A percentile compares a stretch with the other conserved stretches of the same genome.
Conservation (phyloP, 306 rosid genomes). For the Cotoneaster glaucophyllus region DNA sequence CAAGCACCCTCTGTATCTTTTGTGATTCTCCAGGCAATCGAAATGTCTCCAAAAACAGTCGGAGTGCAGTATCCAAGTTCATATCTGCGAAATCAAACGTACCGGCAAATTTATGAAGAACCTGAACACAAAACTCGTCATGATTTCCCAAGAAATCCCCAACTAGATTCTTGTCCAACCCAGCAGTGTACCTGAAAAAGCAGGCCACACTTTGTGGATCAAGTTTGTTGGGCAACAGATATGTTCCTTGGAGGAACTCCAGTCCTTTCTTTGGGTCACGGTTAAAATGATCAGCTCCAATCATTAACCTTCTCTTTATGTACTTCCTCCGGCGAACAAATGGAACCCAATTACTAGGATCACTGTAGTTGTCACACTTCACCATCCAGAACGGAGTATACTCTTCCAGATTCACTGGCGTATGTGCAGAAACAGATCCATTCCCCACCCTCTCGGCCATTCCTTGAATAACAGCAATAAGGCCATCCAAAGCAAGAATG, state of each 20-base stretch:
- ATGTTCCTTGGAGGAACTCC: slow-evolving; percentile 96
- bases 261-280: slow-evolving; percentile 99
- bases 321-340: slow-evolving; percentile 83
- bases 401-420: slow-evolving; percentile 72
- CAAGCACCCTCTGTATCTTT: slow-evolving; percentile 97
- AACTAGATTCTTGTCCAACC: slow-evolving; percentile 96
- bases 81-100: slow-evolving; percentile 97
- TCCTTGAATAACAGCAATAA: slow-evolving; percentile 91
- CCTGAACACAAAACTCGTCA: slow-evolving; percentile 96
- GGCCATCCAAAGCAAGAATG: slow-evolving; percentile 92
- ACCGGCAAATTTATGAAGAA: slow-evolving; percentile 96
- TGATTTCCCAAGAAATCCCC: slow-evolving; percentile 97
- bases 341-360: slow-evolving; percentile 86
- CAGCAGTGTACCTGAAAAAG: slow-evolving; percentile 97
- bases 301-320: slow-evolving; percentile 93
- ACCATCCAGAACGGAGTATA: slow-evolving; percentile 97
- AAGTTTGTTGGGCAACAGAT: slow-evolving; percentile 96
- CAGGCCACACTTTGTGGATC: slow-evolving; percentile 99
- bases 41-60: slow-evolving; percentile 88
- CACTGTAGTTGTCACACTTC: slow-evolving; percentile 79
- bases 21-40: slow-evolving; percentile 98
- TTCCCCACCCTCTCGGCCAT: slow-evolving; percentile 90
- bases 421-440: slow-evolving; percentile 57
- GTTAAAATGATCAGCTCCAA: slow-evolving; percentile 98
- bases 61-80: slow-evolving; percentile 94